Conservation (phyloP, 805 yeast species). For the Yarrowia porcina region DNA sequence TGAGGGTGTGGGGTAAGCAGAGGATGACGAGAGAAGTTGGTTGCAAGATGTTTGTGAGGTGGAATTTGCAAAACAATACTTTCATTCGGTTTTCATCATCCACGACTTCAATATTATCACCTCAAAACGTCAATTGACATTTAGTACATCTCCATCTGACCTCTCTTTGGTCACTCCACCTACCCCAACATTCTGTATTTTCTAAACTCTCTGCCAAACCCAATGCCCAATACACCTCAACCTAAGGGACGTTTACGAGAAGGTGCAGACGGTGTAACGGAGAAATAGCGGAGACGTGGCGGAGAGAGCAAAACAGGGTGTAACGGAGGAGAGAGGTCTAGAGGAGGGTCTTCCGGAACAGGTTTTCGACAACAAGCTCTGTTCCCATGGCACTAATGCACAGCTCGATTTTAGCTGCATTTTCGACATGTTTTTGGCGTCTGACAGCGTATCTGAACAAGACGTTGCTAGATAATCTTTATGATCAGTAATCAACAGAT, state of each 20-base stretch:
- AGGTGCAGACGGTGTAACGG: constrained; percentile 20
- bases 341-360: background rate
- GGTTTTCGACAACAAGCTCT: too few species aligned
- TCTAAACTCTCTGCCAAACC: background rate
- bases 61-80: too few species aligned
- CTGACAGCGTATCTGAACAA: background rate
- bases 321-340: background rate
- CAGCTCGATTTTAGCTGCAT: background rate
- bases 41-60: too few species aligned
- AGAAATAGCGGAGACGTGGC: background rate
- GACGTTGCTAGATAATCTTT: background rate
- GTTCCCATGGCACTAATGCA: background rate
- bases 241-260: background rate
- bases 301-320: background rate
- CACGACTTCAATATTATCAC: too few species aligned
- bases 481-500: background rate
- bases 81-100: too few species aligned
- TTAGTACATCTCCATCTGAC: too few species aligned
- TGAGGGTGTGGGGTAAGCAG: constrained; percentile 6
- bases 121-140: too few species aligned
- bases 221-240: background rate
- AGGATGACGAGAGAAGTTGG: too few species aligned
- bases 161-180: background rate
- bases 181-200: constrained; percentile 5
- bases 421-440: background rate